A percentile compares a stretch with the other conserved stretches of the same genome.
Evolutionary conservation across 2,329 filamentous ascomycete species (phyloP).

Genomic region (Hypoxylon sp.): DNA sequence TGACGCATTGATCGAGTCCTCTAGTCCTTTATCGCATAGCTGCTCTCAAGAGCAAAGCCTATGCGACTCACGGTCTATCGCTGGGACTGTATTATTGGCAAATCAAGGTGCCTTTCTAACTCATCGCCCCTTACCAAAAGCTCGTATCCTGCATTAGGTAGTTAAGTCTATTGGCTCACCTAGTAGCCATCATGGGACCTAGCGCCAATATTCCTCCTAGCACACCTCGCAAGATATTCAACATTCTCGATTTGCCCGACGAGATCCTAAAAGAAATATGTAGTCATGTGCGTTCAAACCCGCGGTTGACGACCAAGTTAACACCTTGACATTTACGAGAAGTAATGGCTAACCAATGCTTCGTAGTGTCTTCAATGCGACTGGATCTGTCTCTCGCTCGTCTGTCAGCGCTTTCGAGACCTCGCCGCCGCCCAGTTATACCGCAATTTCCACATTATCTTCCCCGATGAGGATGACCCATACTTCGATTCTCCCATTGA

Average conservation of each 20-base stretch:
- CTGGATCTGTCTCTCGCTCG: conserved; percentile 70
- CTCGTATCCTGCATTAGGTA: background rate
- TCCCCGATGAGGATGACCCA: conserved; percentile 71
- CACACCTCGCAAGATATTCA: conserved; percentile 3
- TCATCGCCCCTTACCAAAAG: background rate
- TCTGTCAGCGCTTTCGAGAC: conserved; percentile 70
- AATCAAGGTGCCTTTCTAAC: conserved; percentile 5
- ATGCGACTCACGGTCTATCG: conserved; percentile 9
- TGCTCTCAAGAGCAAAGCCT: background rate
- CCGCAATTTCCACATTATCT: conserved; percentile 71
- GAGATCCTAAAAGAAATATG: conserved; percentile 67
- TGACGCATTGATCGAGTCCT: background rate
- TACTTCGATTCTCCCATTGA: conserved; percentile 69
- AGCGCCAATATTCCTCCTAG: background rate
- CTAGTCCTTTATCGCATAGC: conserved; percentile 8
- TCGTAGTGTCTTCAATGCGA: conserved; percentile 66
- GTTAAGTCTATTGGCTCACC: background rate
- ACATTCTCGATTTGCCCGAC: conserved; percentile 61
- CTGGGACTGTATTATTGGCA: conserved; percentile 6
- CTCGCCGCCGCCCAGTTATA: conserved; percentile 72
- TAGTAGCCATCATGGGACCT: conserved; percentile 21
- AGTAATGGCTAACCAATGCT: conserved; percentile 32
- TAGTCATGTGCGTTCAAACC: conserved; percentile 59
- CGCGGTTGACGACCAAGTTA: background rate
- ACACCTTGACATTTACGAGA: background rate